Evolutionary conservation across 1,284 basidiomycete genomes (phyloP).

Genomic region (Tranzscheliella williamsii): DNA sequence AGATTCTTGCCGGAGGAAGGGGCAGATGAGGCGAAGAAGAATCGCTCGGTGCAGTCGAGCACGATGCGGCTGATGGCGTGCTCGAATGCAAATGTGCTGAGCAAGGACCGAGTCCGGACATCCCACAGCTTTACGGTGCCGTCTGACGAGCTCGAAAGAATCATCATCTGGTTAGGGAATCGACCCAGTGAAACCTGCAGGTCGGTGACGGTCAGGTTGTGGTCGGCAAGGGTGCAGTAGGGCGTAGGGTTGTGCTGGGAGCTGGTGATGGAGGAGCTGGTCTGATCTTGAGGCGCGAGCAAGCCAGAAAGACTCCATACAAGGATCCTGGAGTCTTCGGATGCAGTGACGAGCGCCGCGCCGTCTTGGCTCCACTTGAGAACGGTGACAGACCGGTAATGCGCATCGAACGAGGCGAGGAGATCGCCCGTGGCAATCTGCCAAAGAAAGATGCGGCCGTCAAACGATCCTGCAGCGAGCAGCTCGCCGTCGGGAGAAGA

Average conservation of each 20-base stretch:
- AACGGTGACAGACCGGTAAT: conserved; percentile 84
- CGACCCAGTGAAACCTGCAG: conserved; percentile 75
- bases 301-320: conserved; percentile 87
- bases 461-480: conserved; percentile 82
- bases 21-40: conserved; percentile 75
- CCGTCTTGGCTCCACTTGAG: conserved; percentile 82
- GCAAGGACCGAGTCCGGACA: conserved; percentile 71
- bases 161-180: conserved; percentile 73
- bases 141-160: conserved; percentile 82
- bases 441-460: conserved; percentile 92
- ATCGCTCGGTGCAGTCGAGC: conserved; percentile 81
- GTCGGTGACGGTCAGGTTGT: conserved; percentile 85
- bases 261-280: conserved; percentile 34
- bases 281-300: conserved; percentile 61
- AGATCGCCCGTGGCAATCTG: conserved; percentile 89
- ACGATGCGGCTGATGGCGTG: conserved; percentile 71
- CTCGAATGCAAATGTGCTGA: conserved; percentile 83
- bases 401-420: conserved; percentile 87
- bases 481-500: conserved; percentile 74
- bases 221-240: conserved; percentile 81
- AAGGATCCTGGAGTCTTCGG: conserved; percentile 83
- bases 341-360: conserved; percentile 77
- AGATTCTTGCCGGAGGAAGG: conserved; percentile 64
- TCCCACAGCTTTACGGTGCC: conserved; percentile 96
- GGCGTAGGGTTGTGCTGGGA: conserved; percentile 67